Evolutionary conservation across 371 early-diverging fungal species (phyloP).

Genomic region (Apophysomyces ossiformis): DNA sequence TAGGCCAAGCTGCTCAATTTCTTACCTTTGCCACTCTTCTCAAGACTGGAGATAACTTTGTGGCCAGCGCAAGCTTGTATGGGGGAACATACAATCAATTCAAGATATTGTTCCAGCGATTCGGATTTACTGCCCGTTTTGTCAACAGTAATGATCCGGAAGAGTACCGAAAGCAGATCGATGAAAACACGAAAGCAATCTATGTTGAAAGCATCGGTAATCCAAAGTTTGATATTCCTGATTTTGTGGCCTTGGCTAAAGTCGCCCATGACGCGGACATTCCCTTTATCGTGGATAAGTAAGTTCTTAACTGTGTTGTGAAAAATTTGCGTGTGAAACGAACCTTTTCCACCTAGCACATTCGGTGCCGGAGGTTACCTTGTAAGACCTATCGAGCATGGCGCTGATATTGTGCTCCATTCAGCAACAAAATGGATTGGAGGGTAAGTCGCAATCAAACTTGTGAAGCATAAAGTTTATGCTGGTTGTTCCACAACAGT

Average conservation of each 20-base stretch:
- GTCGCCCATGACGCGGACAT: conserved; percentile 83
- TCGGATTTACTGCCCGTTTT: conserved; percentile 83
- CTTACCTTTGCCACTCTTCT: conserved; percentile 76
- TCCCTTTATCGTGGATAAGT: conserved; percentile 90
- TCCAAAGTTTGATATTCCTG: conserved; percentile 84
- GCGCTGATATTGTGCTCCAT: conserved; percentile 90
- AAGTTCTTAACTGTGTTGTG: conserved; percentile 7
- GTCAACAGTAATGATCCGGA: conserved; percentile 71
- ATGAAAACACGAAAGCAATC: conserved; percentile 84
- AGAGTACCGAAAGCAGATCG: conserved; percentile 70
- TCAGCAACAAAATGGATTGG: conserved; percentile 94
- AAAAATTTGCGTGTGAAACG: background rate
- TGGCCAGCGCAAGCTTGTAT: conserved; percentile 77
- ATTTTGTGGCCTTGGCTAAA: conserved; percentile 78
- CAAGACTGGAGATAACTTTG: conserved; percentile 82
- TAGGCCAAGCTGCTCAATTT: conserved; percentile 88
- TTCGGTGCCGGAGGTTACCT: conserved; percentile 93
- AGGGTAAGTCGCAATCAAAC: conserved; percentile 28
- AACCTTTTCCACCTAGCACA: conserved; percentile 75
- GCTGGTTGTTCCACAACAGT: conserved; percentile 36
- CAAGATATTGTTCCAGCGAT: conserved; percentile 79
- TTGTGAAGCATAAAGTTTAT: conserved; percentile 1
- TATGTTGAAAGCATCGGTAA: conserved; percentile 90
- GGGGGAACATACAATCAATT: conserved; percentile 92
- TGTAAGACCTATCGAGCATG: conserved; percentile 82